phyloP scores from a whole-genome alignment of 345 rosid species.

The Boechera retrofracta region DNA sequence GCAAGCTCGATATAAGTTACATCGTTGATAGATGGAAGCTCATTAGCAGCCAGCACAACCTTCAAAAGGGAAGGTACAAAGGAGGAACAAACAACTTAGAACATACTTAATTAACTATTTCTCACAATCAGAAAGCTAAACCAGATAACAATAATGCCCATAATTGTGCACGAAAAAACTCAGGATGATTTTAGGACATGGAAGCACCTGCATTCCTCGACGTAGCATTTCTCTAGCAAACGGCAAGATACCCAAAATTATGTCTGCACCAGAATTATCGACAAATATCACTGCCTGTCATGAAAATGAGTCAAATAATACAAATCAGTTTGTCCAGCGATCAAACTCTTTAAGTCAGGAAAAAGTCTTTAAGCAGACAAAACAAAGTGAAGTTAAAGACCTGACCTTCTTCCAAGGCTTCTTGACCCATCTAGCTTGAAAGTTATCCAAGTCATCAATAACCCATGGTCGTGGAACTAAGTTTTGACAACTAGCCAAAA shows the following conservation, averaged over 20 bases:
- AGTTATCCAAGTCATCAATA: constrained; percentile 84
- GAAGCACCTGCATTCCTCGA: constrained; percentile 78
- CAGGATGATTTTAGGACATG: neutral
- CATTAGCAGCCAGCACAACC: constrained; percentile 99
- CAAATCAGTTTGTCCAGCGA: constrained; percentile 8
- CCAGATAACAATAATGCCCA: neutral
- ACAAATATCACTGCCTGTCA: constrained; percentile 90
- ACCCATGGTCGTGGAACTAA: constrained; percentile 95
- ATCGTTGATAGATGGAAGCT: constrained; percentile 95
- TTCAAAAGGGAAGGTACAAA: constrained; percentile 39
- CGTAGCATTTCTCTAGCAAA: constrained; percentile 92
- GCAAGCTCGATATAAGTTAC: constrained; percentile 86
- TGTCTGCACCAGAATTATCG: constrained; percentile 98
- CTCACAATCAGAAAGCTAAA: neutral
- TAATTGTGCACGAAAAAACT: neutral
- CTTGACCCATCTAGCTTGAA: constrained; percentile 80
- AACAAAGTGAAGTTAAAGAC: constrained; percentile 18
- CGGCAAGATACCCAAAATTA: constrained; percentile 90
- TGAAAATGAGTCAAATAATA: constrained; percentile 11
- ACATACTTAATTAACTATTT: neutral
- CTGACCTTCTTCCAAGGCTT: constrained; percentile 95
- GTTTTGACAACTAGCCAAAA: constrained; percentile 92
- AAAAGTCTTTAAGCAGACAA: constrained; percentile 5
- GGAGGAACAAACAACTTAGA: neutral
- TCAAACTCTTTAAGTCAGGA: neutral